Conservation (phyloP, 116 monocot genomes). For the Cymodocea nodosa region DNA sequence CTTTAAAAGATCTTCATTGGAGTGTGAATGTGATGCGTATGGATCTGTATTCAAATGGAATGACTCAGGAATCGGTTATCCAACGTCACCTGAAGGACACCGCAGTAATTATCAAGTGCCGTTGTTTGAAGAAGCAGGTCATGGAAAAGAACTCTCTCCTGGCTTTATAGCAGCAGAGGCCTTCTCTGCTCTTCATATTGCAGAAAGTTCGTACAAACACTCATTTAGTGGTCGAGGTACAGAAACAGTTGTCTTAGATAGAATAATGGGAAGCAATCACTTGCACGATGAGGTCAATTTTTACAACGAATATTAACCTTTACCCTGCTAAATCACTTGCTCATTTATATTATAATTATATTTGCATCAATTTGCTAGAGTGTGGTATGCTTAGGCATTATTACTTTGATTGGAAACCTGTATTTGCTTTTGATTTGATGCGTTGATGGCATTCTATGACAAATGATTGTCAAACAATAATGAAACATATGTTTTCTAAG, state of each 20-base stretch:
- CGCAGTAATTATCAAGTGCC: constrained; percentile 16
- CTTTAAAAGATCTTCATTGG: constrained; percentile 19
- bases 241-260: background rate
- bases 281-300: constrained; percentile 2
- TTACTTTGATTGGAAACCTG: background rate
- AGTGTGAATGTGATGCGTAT: constrained; percentile 16
- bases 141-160: constrained; percentile 24
- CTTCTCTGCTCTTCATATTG: constrained; percentile 64
- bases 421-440: background rate
- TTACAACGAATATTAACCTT: constrained; percentile 15
- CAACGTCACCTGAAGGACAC: constrained; percentile 14
- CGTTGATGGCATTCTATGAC: background rate
- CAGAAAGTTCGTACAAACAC: constrained; percentile 29
- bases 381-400: too few species aligned
- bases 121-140: constrained; percentile 20
- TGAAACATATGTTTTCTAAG: background rate
- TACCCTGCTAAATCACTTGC: background rate
- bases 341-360: background rate
- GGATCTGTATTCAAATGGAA: constrained; percentile 22
- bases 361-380: too few species aligned
- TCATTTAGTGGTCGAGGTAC: background rate
- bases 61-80: constrained; percentile 15
- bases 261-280: constrained; percentile 6
- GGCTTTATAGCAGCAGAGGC: constrained; percentile 55
- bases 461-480: background rate